A percentile compares a stretch with the other conserved stretches of the same genome.
These are phyloP conservation scores for Scedosporium boydii DNA, from an alignment of 2,329 filamentous ascomycete species.

Conservation along the genomic window DNA sequence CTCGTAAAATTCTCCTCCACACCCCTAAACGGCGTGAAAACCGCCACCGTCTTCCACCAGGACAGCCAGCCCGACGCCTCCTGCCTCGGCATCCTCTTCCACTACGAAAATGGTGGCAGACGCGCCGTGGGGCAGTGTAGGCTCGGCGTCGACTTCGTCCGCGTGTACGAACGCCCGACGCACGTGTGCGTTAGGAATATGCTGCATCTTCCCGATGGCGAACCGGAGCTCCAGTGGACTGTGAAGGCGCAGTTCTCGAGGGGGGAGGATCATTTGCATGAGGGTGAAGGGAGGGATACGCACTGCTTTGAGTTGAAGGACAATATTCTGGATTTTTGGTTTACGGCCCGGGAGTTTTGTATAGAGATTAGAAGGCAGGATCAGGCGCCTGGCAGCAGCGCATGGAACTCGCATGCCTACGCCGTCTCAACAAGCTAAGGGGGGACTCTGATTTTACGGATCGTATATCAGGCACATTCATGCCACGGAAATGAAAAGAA, in stretches of 20 bases:
- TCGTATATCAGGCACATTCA: background rate
- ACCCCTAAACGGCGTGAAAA: background rate
- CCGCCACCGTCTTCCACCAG: background rate
- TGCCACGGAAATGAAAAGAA: background rate
- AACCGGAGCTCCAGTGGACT: background rate
- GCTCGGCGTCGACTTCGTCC: background rate
- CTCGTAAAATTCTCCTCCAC: background rate
- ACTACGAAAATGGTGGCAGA: slow-evolving; percentile 4
- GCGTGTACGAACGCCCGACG: background rate
- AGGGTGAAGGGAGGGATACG: background rate
- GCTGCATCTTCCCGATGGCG: background rate
- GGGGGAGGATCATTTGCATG: background rate
- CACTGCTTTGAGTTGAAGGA: background rate
- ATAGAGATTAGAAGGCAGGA: background rate
- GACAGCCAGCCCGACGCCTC: background rate
- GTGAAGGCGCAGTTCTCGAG: background rate
- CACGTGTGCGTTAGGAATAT: background rate
- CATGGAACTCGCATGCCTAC: background rate
- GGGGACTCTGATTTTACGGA: background rate
- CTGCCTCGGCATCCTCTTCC: background rate
- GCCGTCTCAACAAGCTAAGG: background rate
- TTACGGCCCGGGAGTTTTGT: background rate
- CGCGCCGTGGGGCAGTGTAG: slow-evolving; percentile 1
- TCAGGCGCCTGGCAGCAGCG: background rate
- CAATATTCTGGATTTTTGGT: background rate